These are phyloP conservation scores for Microstegium vimineum DNA, from an alignment of 176 grass and related monocot species.

Conservation along the genomic window DNA sequence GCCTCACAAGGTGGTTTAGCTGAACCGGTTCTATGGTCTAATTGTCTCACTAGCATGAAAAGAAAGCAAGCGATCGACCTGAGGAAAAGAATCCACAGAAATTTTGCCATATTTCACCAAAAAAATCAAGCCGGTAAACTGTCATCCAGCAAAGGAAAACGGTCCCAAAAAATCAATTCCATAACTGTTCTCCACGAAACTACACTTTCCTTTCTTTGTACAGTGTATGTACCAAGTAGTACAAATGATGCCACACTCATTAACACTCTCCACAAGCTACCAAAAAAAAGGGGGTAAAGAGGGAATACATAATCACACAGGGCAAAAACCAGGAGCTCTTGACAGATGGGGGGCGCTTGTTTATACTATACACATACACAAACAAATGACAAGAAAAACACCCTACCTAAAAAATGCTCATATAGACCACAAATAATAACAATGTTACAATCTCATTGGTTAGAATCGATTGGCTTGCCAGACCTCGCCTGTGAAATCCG, in stretches of 20 bases:
- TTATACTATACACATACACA: slow-evolving; percentile 78
- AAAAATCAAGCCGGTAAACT: background rate
- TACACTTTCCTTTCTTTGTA: slow-evolving; percentile 57
- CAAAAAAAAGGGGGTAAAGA: background rate
- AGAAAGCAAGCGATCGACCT: background rate
- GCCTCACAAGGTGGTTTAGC: no score
- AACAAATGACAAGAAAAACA: slow-evolving; percentile 51
- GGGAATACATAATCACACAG: slow-evolving; percentile 42
- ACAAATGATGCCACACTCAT: slow-evolving; percentile 33
- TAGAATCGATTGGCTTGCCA: slow-evolving; percentile 47
- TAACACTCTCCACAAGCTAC: slow-evolving; percentile 30
- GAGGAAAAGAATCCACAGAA: background rate
- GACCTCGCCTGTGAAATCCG: slow-evolving; percentile 88
- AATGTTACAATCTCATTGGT: slow-evolving; percentile 51
- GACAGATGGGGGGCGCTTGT: slow-evolving; percentile 4
- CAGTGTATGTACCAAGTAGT: slow-evolving; percentile 26
- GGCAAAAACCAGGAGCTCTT: slow-evolving; percentile 17
- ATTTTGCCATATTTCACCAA: background rate
- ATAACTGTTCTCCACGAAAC: slow-evolving; percentile 18
- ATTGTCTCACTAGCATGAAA: no score
- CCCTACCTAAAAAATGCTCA: slow-evolving; percentile 45
- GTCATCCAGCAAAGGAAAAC: background rate
- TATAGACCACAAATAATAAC: slow-evolving; percentile 42
- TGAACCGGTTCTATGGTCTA: no score
- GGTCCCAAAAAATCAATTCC: background rate